Evolutionary conservation across 2,329 filamentous ascomycete species (phyloP), one percentile per base, ranked within the genome.

Genomic region (Magnaporthiopsis incrustans): DNA sequence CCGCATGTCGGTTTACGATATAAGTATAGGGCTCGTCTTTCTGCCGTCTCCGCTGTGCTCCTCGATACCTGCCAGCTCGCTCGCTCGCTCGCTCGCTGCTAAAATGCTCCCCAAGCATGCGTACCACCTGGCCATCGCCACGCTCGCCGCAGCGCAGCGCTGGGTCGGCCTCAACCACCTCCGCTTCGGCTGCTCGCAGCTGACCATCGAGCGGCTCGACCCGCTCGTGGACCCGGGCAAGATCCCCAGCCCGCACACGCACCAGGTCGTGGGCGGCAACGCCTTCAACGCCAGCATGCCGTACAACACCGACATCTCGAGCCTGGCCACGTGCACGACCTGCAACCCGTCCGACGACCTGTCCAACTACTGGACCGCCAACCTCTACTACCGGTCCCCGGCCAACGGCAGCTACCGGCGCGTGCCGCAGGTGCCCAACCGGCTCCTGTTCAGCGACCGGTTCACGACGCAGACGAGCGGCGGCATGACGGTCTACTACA

Each of bases 401-500:
- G 5, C 27, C 59, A 69, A 69, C 58, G 68, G 70, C 38, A 70
- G 72, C 5, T 76, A 67, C 63, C 74, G 73, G 63, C 69, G 74
- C 4, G 74, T 76, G n/a, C 73, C 73, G 2, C 72, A 73, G 59
- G 65, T 72, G 57, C 68, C 71, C 15, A 73, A 75, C 59, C 26
- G 57, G 3, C 33, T 59, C 27, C 27, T 59, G 18, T 59, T 59
- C 15, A n/a, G 30, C 57, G 57, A 59, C 27, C 57, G 27, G 6
- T 59, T 59, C 57, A 59, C 57, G 7, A 59, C 57, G 1, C 4
- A 33, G 57, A 59, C 66, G 62, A 8, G 30, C 1, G 75, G 75
- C 8, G 74, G 75, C 33, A 75, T 77, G 65, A 75, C 75, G 1
- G 70, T 77, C 5, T 77, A 77, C 69, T 77, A 77, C 63, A 75